Conservation (phyloP, 208 protist species). For the Trypanosoma brucei region DNA sequence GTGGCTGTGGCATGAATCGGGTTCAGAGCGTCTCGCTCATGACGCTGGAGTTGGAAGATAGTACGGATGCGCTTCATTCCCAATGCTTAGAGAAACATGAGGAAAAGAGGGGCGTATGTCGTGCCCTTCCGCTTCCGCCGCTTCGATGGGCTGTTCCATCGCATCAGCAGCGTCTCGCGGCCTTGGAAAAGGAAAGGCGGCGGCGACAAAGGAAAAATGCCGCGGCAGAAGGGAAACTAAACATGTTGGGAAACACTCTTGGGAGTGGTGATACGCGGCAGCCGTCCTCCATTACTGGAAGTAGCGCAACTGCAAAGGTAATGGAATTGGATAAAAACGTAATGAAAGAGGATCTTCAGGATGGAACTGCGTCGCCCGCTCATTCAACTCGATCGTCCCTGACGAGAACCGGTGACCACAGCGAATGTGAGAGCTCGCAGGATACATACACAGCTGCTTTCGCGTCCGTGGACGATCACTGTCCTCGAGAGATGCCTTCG, state of each 20-base stretch:
- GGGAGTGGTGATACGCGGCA: too few relatives aligned
- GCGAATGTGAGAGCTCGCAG: constrained; percentile 6
- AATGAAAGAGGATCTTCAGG: too few relatives aligned
- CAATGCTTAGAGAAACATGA: background rate
- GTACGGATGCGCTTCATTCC: too few relatives aligned
- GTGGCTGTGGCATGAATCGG: too few relatives aligned
- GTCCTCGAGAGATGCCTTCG: constrained; percentile 7
- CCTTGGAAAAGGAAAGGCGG: constrained; percentile 1
- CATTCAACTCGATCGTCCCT: background rate
- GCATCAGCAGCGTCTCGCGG: constrained; percentile 5
- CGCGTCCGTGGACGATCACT: constrained; percentile 13
- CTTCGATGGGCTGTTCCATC: constrained; percentile 7
- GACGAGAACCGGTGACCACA: constrained; percentile 7
- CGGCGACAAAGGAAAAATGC: too few relatives aligned
- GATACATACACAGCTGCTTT: constrained; percentile 8
- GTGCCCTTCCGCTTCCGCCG: constrained; percentile 5
- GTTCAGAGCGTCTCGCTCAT: too few relatives aligned
- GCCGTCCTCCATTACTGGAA: too few relatives aligned
- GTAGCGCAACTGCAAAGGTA: too few relatives aligned
- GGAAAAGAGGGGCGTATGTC: background rate
- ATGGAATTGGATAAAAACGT: too few relatives aligned
- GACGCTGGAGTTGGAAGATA: too few relatives aligned
- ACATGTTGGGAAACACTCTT: too few relatives aligned
- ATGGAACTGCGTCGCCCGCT: background rate
- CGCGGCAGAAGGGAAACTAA: too few relatives aligned